Base-by-base conservation (phyloP, 1,284 basidiomycete genomes). In the Ceratobasidium sp. region DNA sequence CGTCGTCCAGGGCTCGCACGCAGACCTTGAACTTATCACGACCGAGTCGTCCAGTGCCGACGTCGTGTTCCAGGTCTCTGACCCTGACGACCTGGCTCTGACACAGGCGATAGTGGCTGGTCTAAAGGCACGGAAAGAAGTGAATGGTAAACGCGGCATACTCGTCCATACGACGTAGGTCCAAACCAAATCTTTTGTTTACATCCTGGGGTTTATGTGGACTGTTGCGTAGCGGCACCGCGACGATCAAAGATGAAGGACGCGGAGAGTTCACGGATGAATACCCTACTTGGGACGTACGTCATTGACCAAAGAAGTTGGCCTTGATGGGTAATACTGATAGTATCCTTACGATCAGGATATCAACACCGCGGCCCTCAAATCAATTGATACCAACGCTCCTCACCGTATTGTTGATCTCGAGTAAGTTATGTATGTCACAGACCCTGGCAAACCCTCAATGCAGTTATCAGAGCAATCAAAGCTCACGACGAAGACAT, bases 201-300 rank as follows among this genome's bases (percentile, higher is more conserved):
- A 16, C 30, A 0, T 36, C 11, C 30, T 58, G 12, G 4, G 3
- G 6, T 8, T 30, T 33, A 36, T 4, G 21, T n/a, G 4, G 28
- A 18, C 6, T 16, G 14, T n/a, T 14, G 42, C 3, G 21, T 23
- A 44, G 58, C 4, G 58, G 58, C 12, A 60, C 58, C 12, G 58
- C 16, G 11, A 60, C 58, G 2, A 60, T 60, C 28, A 60, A 42
- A n/a, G 58, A 60, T 18, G 58, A 60, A 25, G 36, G 28, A 40
- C 42, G 4, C 18, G 58, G 58, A 9, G 58, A 60, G 21, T 25
- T 60, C 5, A 60, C 58, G 18, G 58, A 60, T 14, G 33, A 23
- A 21, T 60, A 60, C n/a, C 58, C 36, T 40, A 28, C 23, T 14
- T 60, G 58, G 58, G 58, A 60, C 21, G 58, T 60, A 60, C 18